phyloP scores from a whole-genome alignment of 352 stramenopile species.

The Globisporangium nagaii region DNA sequence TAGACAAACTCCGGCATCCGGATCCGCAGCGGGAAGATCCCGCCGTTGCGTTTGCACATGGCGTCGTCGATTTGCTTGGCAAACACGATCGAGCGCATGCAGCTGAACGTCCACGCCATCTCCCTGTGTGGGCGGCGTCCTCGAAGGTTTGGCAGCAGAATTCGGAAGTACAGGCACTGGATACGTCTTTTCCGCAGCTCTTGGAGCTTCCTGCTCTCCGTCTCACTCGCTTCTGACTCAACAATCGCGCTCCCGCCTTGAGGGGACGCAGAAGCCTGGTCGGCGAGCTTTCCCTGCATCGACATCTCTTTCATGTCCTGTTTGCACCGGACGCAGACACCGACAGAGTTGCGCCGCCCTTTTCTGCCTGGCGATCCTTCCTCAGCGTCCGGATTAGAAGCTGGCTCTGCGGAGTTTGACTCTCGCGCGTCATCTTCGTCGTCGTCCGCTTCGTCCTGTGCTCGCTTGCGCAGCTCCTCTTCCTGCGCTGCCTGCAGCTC shows the following conservation, averaged over 20 bases:
- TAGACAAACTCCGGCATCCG: conserved; percentile 93
- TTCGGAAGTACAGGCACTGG: conserved; percentile 88
- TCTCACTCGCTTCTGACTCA: neutral
- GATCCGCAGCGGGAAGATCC: conserved; percentile 47
- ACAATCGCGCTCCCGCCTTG: neutral
- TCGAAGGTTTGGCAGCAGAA: conserved; percentile 87
- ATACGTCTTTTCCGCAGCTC: conserved; percentile 36
- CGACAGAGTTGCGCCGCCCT: neutral
- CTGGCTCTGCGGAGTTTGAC: neutral
- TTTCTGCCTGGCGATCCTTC: neutral
- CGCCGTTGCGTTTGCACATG: conserved; percentile 48
- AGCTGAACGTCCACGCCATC: conserved; percentile 82
- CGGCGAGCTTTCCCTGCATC: conserved; percentile 7
- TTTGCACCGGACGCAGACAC: conserved; percentile 60
- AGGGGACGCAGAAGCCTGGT: neutral
- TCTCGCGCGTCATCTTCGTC: conserved; percentile 14
- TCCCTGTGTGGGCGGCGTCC: conserved; percentile 74
- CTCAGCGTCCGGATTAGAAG: neutral
- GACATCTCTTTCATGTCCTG: conserved; percentile 36
- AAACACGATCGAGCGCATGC: conserved; percentile 87
- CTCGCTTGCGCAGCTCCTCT: conserved; percentile 34
- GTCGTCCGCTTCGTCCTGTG: conserved; percentile 37
- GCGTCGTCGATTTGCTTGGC: conserved; percentile 83
- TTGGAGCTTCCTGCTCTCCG: conserved; percentile 5
- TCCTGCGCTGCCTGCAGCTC: conserved; percentile 50